Percentiles rank a stretch among this genome's conserved stretches.
Evolutionary conservation across 2,329 filamentous ascomycete species (phyloP).

Genomic region (Rugonectria rugulosa): DNA sequence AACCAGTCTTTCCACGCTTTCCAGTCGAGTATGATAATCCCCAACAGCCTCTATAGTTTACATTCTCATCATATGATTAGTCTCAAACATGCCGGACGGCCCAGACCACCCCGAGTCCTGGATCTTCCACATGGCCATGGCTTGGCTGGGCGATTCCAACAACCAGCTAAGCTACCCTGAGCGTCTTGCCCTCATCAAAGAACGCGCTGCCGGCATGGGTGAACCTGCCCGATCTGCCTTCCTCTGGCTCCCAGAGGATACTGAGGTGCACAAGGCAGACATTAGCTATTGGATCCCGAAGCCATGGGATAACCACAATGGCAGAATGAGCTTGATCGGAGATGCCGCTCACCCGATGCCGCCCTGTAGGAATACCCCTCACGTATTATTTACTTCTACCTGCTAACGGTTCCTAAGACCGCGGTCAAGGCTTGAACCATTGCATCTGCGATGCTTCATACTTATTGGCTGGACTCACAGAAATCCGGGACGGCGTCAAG

Average conservation of each 20-base stretch:
- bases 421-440: constrained; percentile 34
- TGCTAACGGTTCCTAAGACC: constrained; percentile 16
- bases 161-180: constrained; percentile 27
- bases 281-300: constrained; percentile 35
- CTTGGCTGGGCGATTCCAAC: constrained; percentile 28
- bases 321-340: constrained; percentile 30
- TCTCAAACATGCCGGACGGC: constrained; percentile 34
- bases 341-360: constrained; percentile 36
- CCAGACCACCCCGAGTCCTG: constrained; percentile 31
- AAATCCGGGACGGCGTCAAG: not conserved
- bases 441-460: constrained; percentile 31
- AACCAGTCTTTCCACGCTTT: constrained; percentile 33
- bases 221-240: constrained; percentile 32
- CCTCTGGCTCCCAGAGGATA: constrained; percentile 32
- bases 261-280: constrained; percentile 34
- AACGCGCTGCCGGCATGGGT: constrained; percentile 27
- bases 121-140: constrained; percentile 38
- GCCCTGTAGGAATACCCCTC: constrained; percentile 23
- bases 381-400: not conserved
- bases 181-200: constrained; percentile 31
- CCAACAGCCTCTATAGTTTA: too few species aligned
- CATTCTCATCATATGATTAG: constrained; percentile 1
- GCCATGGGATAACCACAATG: constrained; percentile 28
- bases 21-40: constrained; percentile 28
- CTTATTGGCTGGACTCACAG: constrained; percentile 18